phyloP scores from a whole-genome alignment of 345 rosid genomes.

The Toxicodendron radicans region DNA sequence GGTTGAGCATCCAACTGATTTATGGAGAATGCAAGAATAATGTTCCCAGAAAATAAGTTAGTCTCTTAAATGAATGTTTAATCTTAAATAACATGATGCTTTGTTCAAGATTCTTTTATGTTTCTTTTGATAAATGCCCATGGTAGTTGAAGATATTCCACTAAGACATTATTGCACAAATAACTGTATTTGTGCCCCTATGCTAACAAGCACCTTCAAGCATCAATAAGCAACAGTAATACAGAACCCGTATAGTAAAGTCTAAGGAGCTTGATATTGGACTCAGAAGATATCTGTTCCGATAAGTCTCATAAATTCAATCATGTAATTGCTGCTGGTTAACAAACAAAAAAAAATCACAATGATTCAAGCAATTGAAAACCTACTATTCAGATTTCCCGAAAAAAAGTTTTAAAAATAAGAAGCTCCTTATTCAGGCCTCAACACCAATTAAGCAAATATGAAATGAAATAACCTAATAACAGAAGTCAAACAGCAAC shows the following conservation, averaged over 20 bases:
- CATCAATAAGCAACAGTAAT: slow-evolving; percentile 4
- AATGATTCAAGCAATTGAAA: background rate
- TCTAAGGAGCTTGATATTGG: background rate
- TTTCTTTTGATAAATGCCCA: background rate
- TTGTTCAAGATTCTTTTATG: background rate
- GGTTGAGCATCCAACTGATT: background rate
- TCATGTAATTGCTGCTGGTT: background rate
- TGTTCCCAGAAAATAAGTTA: background rate
- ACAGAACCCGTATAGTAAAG: background rate
- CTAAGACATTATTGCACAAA: background rate
- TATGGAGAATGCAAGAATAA: background rate
- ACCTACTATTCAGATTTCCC: background rate
- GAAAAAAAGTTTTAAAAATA: background rate
- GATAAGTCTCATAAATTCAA: background rate
- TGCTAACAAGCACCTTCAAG: background rate
- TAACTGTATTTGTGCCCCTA: background rate
- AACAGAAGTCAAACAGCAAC: slow-evolving; percentile 5
- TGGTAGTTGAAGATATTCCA: background rate
- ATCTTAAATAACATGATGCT: background rate
- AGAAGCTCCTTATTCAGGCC: slow-evolving; percentile 7
- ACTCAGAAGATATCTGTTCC: background rate
- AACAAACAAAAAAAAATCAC: background rate
- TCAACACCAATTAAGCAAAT: background rate
- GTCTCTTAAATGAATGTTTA: background rate
- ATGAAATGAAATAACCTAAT: background rate